Conservation (phyloP, 2,329 filamentous ascomycete genomes). For the Plenodomus tracheiphilus region DNA sequence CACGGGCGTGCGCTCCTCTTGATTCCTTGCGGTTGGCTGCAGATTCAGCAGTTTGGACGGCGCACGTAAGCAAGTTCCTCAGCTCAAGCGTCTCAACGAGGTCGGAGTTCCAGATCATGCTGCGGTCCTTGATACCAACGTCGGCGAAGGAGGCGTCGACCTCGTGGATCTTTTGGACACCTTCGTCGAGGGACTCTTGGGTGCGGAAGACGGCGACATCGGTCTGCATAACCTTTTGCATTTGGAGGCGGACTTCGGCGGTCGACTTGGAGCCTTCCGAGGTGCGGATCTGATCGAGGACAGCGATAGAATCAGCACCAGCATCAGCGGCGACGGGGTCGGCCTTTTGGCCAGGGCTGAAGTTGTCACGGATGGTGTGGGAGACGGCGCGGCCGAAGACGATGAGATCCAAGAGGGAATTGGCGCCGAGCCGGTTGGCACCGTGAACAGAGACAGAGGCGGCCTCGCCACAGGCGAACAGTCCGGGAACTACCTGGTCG, state of each 20-base stretch:
- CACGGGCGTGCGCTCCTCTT: slow-evolving; percentile 92
- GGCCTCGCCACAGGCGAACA: slow-evolving; percentile 96
- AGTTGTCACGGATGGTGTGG: slow-evolving; percentile 95
- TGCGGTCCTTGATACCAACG: slow-evolving; percentile 94
- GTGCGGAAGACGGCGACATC: slow-evolving; percentile 97
- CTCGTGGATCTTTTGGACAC: slow-evolving; percentile 82
- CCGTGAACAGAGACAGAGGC: slow-evolving; percentile 98
- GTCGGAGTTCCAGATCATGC: slow-evolving; percentile 99
- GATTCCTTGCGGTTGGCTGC: slow-evolving; percentile 96
- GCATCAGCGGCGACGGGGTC: slow-evolving; percentile 81
- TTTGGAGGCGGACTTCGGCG: slow-evolving; percentile 82
- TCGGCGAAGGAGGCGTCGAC: slow-evolving; percentile 80
- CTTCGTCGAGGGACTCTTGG: slow-evolving; percentile 89
- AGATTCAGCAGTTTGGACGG: slow-evolving; percentile 88
- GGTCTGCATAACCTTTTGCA: slow-evolving; percentile 98
- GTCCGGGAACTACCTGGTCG: slow-evolving; percentile 89
- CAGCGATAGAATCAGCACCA: slow-evolving; percentile 82
- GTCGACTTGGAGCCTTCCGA: slow-evolving; percentile 85
- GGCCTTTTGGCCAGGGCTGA: slow-evolving; percentile 79
- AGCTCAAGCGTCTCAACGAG: slow-evolving; percentile 95
- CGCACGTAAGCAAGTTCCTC: slow-evolving; percentile 93
- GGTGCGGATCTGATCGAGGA: slow-evolving; percentile 83
- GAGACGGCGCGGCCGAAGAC: slow-evolving; percentile 97
- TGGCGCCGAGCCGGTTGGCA: slow-evolving; percentile 95
- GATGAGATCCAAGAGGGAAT: slow-evolving; percentile 95